phyloP scores from a whole-genome alignment of 495 filamentous ascomycete genomes.

The Talaromyces ruber region DNA sequence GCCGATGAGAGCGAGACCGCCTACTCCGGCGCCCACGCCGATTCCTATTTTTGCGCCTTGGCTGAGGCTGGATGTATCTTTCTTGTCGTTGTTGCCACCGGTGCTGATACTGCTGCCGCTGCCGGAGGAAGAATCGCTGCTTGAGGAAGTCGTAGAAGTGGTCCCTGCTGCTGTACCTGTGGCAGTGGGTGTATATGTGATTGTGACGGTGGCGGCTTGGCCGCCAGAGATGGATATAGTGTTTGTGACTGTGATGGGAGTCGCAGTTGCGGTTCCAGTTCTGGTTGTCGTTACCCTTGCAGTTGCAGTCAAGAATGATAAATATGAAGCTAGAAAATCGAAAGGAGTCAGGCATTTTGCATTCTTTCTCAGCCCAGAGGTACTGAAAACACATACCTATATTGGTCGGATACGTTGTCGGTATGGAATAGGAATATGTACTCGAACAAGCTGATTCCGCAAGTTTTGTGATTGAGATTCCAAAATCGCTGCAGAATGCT shows the following conservation, averaged over 20 bases:
- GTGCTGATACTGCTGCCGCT: background rate
- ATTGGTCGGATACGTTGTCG: background rate
- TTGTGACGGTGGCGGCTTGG: background rate
- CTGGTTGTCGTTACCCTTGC: background rate
- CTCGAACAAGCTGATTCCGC: background rate
- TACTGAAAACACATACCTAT: background rate
- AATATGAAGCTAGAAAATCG: background rate
- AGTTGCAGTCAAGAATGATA: background rate
- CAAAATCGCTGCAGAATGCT: background rate
- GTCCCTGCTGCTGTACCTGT: background rate
- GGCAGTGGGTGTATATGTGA: background rate
- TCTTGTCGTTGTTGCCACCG: background rate
- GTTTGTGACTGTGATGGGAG: background rate
- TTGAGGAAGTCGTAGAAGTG: background rate
- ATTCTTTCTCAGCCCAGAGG: background rate
- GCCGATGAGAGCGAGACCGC: background rate
- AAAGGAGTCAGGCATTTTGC: background rate
- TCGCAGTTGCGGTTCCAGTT: background rate
- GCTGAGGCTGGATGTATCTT: background rate
- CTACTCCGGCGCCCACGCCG: slow-evolving; percentile 5
- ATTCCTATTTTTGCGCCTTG: slow-evolving; percentile 4
- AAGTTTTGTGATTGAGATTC: background rate
- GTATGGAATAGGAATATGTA: background rate
- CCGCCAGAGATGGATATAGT: background rate
- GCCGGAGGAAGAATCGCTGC: background rate